Evolutionary conservation across 148 eudicot genomes (phyloP), one percentile per base, ranked within the genome.

Genomic region (Gaultheria prostrata): DNA sequence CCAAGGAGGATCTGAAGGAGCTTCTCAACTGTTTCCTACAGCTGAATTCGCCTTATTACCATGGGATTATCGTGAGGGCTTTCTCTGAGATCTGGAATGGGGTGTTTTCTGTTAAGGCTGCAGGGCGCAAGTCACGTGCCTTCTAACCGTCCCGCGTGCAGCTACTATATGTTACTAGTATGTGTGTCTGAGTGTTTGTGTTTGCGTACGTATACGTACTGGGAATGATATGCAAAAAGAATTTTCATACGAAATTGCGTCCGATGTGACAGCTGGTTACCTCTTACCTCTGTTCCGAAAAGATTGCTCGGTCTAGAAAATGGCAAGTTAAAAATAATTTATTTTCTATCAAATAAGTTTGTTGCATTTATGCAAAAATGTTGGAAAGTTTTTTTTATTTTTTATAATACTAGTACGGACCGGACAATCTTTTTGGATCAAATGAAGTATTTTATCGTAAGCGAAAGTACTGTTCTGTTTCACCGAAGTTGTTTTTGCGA

Each of bases 71-170:
- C 12, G 92, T 97, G 18, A 79, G 92, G 32, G 99, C 95, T 80
- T 97, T 97, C 77, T 93, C 94, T 4, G 98, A 97, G 88, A 97
- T 97, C 77, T 97, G 98, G 94, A 92, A 94, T 54, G 88, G 90
- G 0, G 85, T 92, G 17, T 92, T 88, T 87, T 89, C 92, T 12
- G 83, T 33, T 54, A 74, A 76, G 46, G 14, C 75, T 26, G 78
- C 76, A n/a, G 70, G 77, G 18, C 85, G 87, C 78, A 88, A 81
- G 83, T 85, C 90, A 30, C 88, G 87, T 82, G 91, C 87, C 50
- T 81, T 79, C 28, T 87, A 84, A 81, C 1, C 46, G 11, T 15
- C 12, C 46, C 33, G 32, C 63, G 43, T 49, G 59, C 79, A 1
- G 1, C 54, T 48, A 10, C 54, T 45, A 43, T 74, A 2, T 45